A percentile compares a stretch with the other conserved stretches of the same genome.
These are phyloP conservation scores for Reticulascus tulasneorum DNA, from an alignment of 2,329 filamentous ascomycete genomes.

Conservation along the genomic window DNA sequence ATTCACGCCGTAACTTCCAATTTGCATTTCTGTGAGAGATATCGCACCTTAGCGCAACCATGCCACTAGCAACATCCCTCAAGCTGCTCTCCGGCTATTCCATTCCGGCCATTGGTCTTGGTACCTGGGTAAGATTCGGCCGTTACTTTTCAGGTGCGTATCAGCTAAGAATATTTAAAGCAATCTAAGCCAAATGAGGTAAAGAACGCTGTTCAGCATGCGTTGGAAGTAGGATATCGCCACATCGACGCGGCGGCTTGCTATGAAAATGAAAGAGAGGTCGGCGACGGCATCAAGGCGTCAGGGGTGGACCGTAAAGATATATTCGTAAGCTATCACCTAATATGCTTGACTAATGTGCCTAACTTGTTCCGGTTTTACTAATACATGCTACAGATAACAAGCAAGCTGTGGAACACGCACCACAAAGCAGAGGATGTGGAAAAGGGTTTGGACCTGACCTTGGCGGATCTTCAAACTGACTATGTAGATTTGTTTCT, in stretches of 20 bases:
- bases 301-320: constrained; percentile 44
- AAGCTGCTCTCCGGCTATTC: constrained; percentile 26
- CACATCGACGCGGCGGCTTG: constrained; percentile 59
- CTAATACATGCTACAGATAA: constrained; percentile 7
- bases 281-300: constrained; percentile 45
- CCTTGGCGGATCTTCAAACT: constrained; percentile 24
- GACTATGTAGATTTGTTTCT: constrained; percentile 28
- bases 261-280: constrained; percentile 59
- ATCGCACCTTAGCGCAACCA: constrained; percentile 8
- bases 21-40: too few species aligned
- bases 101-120: constrained; percentile 28
- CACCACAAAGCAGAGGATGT: constrained; percentile 24
- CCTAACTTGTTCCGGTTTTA: background rate
- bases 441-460: constrained; percentile 22
- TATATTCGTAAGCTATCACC: constrained; percentile 31
- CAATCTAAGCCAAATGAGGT: constrained; percentile 46
- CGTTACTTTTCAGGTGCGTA: too few species aligned
- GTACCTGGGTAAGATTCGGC: constrained; percentile 24
- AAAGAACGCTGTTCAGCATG: constrained; percentile 51
- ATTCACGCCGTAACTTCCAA: too few species aligned
- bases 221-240: constrained; percentile 53
- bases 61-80: constrained; percentile 20
- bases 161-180: background rate
- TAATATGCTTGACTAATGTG: background rate
- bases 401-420: constrained; percentile 30